Base-by-base conservation (phyloP, 2,329 filamentous ascomycete species). In the Colletotrichum sublineola region DNA sequence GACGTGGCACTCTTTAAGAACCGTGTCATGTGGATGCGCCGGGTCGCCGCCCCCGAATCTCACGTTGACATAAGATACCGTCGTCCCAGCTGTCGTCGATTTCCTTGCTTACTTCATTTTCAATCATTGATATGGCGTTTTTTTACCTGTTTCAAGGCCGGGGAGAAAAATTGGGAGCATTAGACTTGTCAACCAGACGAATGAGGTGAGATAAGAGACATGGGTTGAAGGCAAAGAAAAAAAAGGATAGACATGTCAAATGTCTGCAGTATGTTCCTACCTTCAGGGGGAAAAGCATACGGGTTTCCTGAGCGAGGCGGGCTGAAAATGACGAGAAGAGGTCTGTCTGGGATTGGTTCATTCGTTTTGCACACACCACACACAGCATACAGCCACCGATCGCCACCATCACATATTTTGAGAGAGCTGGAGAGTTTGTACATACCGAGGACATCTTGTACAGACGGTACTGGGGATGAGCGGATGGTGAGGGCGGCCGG, bases 1-100 rank as follows among this genome's bases (percentile, higher is more conserved):
- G 76, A 5, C 71, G 76, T 20, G 74, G 75, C 40, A 75, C 72
- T 7, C 73, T 74, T 62, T 76, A 46, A 75, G 11, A 55, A 8
- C n/a, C 3, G 38, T 36, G 1, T 33, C n/a, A 46, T 18, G 8
- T 42, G 46, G 61, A 52, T 38, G 61, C 15, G 61, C n/a, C 46
- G 61, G 46, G 40, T 18, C 31, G n/a, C 31, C 24, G 61, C 38
- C 44, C 0, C 44, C 36, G 38, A 18, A 44, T 31, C 63, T 42
- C 29, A 20, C 57, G 46, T 31, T 31, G 29, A 63, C 65, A 69
- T 38, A 63, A 57, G 52, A 67, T n/a, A 46, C 14, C 42, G 38
- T 31, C 57, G 18, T 29, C 24, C 29, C 20, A 24, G 50, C 60
- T 15, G 44, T 20, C 31, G 24, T 29, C 20, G 58, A 18, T 44